These are phyloP conservation scores for Santalum album DNA, from an alignment of 164 flowering plant genomes.

Conservation along the genomic window DNA sequence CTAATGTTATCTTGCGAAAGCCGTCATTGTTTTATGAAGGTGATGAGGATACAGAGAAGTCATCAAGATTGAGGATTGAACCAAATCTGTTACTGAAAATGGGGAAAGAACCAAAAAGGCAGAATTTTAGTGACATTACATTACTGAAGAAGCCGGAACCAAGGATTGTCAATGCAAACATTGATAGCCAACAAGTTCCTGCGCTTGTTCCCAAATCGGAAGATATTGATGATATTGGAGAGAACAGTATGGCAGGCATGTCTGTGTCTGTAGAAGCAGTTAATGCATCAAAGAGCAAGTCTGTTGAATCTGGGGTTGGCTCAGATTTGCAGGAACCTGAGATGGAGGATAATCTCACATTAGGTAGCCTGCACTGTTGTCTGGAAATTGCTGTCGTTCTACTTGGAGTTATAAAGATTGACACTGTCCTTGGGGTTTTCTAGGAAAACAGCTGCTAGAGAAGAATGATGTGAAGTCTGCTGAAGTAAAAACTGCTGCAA, in stretches of 20 bases:
- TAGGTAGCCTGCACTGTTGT: conserved; percentile 25
- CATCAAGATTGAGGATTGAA: conserved; percentile 23
- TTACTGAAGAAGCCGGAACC: conserved; percentile 37
- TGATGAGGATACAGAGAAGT: conserved; percentile 20
- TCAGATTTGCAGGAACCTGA: conserved; percentile 7
- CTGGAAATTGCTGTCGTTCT: neutral
- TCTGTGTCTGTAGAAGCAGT: neutral
- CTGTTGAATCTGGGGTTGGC: conserved; percentile 6
- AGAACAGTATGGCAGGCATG: conserved; percentile 2
- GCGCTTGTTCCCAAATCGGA: neutral
- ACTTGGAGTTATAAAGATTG: conserved; percentile 3
- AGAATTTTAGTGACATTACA: conserved; percentile 36
- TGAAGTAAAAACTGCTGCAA: conserved; percentile 13
- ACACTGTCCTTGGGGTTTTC: conserved; percentile 21
- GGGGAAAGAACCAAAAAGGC: conserved; percentile 18
- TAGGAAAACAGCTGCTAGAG: conserved; percentile 49
- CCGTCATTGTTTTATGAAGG: conserved; percentile 38
- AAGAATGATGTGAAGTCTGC: conserved; percentile 11
- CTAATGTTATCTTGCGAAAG: conserved; percentile 64
- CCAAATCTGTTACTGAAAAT: conserved; percentile 36
- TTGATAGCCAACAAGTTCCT: conserved; percentile 6
- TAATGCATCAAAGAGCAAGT: neutral
- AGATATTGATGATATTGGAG: neutral
- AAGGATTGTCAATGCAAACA: neutral
- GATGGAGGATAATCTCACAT: conserved; percentile 9